Base-by-base conservation (phyloP, 108 stramenopile species). In the Skeletonema grethae region DNA sequence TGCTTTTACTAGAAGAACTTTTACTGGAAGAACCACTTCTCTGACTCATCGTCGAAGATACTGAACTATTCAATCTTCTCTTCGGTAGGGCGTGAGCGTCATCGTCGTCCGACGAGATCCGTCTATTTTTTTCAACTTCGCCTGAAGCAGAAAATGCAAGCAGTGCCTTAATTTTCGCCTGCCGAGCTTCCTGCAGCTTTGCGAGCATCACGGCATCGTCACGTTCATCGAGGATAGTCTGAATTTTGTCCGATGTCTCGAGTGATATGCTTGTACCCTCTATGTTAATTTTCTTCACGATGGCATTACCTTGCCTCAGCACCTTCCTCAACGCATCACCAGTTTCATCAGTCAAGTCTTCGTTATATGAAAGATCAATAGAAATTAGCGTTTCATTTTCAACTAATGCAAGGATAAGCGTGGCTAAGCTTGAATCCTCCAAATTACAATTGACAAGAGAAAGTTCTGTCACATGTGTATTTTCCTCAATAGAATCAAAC, bases 401-500 rank as follows among this genome's bases (percentile, higher is more conserved):
- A 18, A 70, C 69, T 29, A 59, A 60, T 9, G 69, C 57, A 15
- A 70, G 69, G 13, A 41, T 39, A 31, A 70, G 56, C 22, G 35
- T 8, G 38, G 28, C 13, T 20, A 35, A 12, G 30, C n/a, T 18
- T 12, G 32, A 12, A 11, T 60, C 69, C 0, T 70, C 57, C 24
- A 70, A 59, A 34, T 16, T 31, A 20, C 68, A 69, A 8, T 58
- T 29, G 16, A 55, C 50, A 50, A 69, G 36, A 29, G 69, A 70
- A 13, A 60, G 57, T 6, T 60, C 35, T 16, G 58, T 70, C 36
- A 70, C 31, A 10, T 24, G 5, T 20, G 12, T 60, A 43, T 70
- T 59, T 39, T 70, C 58, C 39, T 60, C 69, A 2, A 70, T 6
- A n/a, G 69, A 39, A 22, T 60, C 69, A 60, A 70, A 70, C 57